phyloP scores from a whole-genome alignment of 2,329 filamentous ascomycete species.

The Fusarium heterosporum region DNA sequence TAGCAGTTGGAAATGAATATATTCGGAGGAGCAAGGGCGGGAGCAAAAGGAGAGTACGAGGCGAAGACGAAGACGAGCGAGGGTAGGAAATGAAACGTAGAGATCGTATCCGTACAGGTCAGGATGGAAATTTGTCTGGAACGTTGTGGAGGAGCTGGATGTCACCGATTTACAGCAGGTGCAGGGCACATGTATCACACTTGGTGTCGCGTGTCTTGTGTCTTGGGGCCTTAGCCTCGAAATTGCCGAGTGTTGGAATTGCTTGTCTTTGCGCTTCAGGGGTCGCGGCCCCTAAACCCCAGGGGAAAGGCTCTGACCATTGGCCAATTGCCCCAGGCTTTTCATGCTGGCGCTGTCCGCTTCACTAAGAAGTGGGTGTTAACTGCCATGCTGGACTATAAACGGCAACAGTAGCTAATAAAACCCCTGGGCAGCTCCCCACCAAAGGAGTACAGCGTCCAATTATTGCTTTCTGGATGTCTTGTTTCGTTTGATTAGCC shows the following conservation, averaged over 20 bases:
- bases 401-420: slow-evolving; percentile 38
- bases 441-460: slow-evolving; percentile 23
- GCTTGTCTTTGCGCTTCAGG: slow-evolving; percentile 40
- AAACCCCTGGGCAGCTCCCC: slow-evolving; percentile 32
- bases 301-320: slow-evolving; percentile 2
- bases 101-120: slow-evolving; percentile 13
- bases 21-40: background rate
- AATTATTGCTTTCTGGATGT: slow-evolving; percentile 27
- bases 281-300: slow-evolving; percentile 32
- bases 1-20: slow-evolving; percentile 22
- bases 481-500: slow-evolving; percentile 42
- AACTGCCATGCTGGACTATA: slow-evolving; percentile 41
- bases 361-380: slow-evolving; percentile 36
- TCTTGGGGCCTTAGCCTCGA: slow-evolving; percentile 28
- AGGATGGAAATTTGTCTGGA: slow-evolving; percentile 34
- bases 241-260: slow-evolving; percentile 42
- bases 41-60: slow-evolving; percentile 4
- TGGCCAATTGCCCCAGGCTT: slow-evolving; percentile 15
- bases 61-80: slow-evolving; percentile 1
- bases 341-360: slow-evolving; percentile 33
- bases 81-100: slow-evolving; percentile 15
- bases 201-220: slow-evolving; percentile 40
- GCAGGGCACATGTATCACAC: slow-evolving; percentile 15
- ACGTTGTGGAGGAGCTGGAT: slow-evolving; percentile 28
- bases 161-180: slow-evolving; percentile 12